A percentile compares a stretch with the other conserved stretches of the same genome.
phyloP scores from a whole-genome alignment of 257 asterid species.

The Lycium ferocissimum region DNA sequence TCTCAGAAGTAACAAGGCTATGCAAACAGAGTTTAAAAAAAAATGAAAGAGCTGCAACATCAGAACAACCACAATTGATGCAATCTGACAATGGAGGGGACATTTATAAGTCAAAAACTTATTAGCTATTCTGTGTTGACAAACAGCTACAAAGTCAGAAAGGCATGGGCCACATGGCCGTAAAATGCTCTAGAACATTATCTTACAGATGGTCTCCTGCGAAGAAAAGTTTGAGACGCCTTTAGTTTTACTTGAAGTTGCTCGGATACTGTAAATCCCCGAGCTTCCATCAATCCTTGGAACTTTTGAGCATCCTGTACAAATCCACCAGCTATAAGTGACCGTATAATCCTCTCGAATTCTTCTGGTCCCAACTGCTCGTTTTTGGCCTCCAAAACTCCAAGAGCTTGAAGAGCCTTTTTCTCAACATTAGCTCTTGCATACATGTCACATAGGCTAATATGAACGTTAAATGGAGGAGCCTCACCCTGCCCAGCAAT shows the following conservation, averaged over 20 bases:
- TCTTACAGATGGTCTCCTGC: conserved; percentile 30
- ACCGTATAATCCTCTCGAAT: conserved; percentile 62
- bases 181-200: conserved; percentile 23
- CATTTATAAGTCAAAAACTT: neutral
- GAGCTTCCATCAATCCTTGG: conserved; percentile 56
- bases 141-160: conserved; percentile 11
- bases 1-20: neutral
- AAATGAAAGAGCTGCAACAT: neutral
- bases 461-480: conserved; percentile 73
- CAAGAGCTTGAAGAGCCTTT: conserved; percentile 83
- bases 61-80: neutral
- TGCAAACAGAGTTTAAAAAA: neutral
- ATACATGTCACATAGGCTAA: conserved; percentile 84
- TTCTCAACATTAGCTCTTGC: conserved; percentile 62
- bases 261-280: conserved; percentile 49
- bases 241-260: conserved; percentile 10
- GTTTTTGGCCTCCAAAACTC: conserved; percentile 77
- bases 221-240: conserved; percentile 31
- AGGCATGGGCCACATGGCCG: neutral
- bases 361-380: conserved; percentile 61
- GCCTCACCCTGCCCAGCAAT: conserved; percentile 72
- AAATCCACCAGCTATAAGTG: conserved; percentile 67
- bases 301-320: conserved; percentile 67
- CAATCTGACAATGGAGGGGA: neutral
- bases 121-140: conserved; percentile 4